phyloP scores from a whole-genome alignment of 805 yeast genomes.

The Dipodascus geniculatus region DNA sequence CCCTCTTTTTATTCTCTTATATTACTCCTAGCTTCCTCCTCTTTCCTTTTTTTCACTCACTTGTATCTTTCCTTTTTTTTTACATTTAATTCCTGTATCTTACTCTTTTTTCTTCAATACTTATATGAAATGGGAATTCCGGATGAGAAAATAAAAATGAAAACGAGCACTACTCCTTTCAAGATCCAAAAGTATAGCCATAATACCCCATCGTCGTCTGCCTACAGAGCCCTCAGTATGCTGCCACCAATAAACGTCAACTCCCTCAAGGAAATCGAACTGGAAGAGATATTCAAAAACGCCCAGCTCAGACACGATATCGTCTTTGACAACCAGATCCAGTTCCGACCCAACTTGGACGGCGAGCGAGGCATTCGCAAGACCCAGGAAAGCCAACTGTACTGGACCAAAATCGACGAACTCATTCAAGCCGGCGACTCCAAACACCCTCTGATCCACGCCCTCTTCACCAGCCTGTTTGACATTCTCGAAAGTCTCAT shows the following conservation, averaged over 20 bases:
- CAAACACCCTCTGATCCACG: conserved; percentile 39
- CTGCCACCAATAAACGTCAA: conserved; percentile 74
- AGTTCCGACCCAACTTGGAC: conserved; percentile 82
- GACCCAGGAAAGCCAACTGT: conserved; percentile 61
- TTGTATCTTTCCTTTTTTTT: too few relatives aligned
- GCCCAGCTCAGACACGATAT: conserved; percentile 92
- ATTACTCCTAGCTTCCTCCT: too few relatives aligned
- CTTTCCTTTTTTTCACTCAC: too few relatives aligned
- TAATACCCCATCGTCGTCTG: not conserved
- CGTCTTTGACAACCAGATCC: conserved; percentile 81
- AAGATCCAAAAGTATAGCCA: not conserved
- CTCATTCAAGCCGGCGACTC: conserved; percentile 18
- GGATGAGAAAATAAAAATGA: not conserved
- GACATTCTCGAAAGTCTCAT: conserved; percentile 64
- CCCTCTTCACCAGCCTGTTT: conserved; percentile 60
- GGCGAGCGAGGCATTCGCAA: conserved; percentile 83
- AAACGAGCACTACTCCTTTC: not conserved
- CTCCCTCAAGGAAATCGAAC: conserved; percentile 72
- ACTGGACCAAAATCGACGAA: conserved; percentile 57
- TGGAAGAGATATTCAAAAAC: conserved; percentile 78
- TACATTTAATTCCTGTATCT: too few relatives aligned
- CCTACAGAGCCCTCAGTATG: conserved; percentile 26
- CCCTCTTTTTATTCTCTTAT: too few relatives aligned
- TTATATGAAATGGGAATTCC: not conserved
- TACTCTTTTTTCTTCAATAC: not conserved